Percentiles rank a stretch among this genome's conserved stretches.
phyloP scores from a whole-genome alignment of 106 monocot species.

The Cymbidium sinense region DNA sequence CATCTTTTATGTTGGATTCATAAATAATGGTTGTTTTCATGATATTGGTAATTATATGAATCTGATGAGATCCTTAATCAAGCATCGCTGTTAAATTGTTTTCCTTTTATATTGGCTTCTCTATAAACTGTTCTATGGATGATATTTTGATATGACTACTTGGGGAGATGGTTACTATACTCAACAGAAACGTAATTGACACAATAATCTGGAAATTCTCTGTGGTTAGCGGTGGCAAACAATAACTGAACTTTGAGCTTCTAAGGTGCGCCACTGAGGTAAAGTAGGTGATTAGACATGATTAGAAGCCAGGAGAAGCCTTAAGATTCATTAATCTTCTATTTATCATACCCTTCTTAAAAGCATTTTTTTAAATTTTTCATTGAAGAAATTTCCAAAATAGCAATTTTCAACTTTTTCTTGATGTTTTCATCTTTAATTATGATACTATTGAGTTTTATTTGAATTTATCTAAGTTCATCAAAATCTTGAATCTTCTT shows the following conservation, averaged over 20 bases:
- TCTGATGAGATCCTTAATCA: background rate
- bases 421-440: background rate
- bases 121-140: background rate
- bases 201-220: too few relatives aligned
- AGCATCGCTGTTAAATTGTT: background rate
- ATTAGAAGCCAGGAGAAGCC: background rate
- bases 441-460: background rate
- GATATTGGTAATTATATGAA: background rate
- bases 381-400: background rate
- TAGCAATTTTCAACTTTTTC: background rate
- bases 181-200: too few relatives aligned
- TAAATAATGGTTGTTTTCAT: background rate
- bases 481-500: background rate
- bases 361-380: background rate
- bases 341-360: background rate
- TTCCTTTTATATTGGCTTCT: background rate
- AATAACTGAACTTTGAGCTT: too few relatives aligned
- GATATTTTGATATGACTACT: background rate
- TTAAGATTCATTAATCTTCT: background rate
- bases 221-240: too few relatives aligned
- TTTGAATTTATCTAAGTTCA: background rate
- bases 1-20: background rate
- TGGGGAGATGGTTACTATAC: too few relatives aligned
- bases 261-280: too few relatives aligned
- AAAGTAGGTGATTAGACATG: background rate